A percentile compares a stretch with the other conserved stretches of the same genome.
Conservation (phyloP, 306 rosid genomes). For the Sesbania bispinosa region DNA sequence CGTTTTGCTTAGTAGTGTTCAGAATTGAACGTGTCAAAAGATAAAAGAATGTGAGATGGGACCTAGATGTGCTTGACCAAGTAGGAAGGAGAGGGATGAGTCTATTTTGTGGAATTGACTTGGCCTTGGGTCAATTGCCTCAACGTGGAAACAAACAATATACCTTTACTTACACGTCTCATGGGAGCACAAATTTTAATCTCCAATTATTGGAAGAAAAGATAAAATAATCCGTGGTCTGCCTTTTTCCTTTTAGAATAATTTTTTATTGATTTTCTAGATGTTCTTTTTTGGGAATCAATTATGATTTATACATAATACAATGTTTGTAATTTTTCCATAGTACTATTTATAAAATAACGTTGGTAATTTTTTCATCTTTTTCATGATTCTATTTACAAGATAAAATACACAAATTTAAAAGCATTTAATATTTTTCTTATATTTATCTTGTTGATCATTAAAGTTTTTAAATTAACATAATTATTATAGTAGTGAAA, state of each 20-base stretch:
- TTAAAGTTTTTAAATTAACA: too few species aligned
- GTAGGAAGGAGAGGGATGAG: neutral
- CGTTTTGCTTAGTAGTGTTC: neutral
- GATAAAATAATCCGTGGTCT: neutral
- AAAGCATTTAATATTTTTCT: too few species aligned
- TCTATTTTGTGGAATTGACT: slow-evolving; percentile 12
- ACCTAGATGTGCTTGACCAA: slow-evolving; percentile 19
- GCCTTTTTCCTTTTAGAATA: neutral
- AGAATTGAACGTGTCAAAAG: slow-evolving; percentile 34
- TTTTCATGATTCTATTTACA: too few species aligned
- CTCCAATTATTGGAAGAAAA: neutral
- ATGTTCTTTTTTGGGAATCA: too few species aligned
- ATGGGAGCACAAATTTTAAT: neutral
- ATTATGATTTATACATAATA: too few species aligned
- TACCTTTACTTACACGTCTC: neutral
- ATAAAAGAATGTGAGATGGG: slow-evolving; percentile 3
- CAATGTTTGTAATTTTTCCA: too few species aligned
- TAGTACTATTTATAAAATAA: too few species aligned
- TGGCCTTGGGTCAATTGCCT: slow-evolving; percentile 20
- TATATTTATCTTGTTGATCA: too few species aligned
- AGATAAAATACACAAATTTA: too few species aligned
- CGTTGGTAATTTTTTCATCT: too few species aligned
- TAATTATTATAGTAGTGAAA: too few species aligned
- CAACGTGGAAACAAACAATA: slow-evolving; percentile 8
- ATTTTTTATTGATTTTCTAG: neutral